Evolutionary conservation across 257 asterid genomes (phyloP).

Genomic region (Solanum acaule): DNA sequence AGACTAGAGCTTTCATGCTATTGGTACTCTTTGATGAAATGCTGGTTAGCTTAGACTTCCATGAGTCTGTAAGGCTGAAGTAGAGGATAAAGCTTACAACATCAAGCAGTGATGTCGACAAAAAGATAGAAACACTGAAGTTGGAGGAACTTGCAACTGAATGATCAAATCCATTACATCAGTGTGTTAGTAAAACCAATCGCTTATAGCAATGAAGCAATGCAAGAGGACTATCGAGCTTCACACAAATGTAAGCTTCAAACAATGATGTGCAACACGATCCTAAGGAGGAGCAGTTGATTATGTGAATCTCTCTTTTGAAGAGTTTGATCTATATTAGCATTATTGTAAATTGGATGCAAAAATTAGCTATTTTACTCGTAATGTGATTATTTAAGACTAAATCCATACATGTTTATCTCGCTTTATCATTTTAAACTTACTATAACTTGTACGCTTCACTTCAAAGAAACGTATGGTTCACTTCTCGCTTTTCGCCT

Average conservation of each 20-base stretch:
- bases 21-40: neutral
- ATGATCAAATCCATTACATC: neutral
- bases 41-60: neutral
- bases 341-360: neutral
- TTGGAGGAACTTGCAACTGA: neutral
- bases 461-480: neutral
- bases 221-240: neutral
- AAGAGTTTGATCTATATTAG: neutral
- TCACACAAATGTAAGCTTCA: neutral
- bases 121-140: neutral
- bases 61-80: neutral
- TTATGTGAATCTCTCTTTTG: neutral
- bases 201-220: neutral
- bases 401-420: neutral
- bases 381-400: neutral
- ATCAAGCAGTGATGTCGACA: neutral
- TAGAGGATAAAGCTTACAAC: neutral
- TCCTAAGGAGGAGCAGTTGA: neutral
- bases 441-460: neutral
- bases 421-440: neutral
- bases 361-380: neutral
- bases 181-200: neutral
- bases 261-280: neutral
- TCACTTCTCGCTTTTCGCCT: neutral
- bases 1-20: neutral